Percentiles rank a stretch among this genome's conserved stretches.
Evolutionary conservation across 768 basidiomycete genomes (phyloP).

Genomic region (Phylloporus sp.): DNA sequence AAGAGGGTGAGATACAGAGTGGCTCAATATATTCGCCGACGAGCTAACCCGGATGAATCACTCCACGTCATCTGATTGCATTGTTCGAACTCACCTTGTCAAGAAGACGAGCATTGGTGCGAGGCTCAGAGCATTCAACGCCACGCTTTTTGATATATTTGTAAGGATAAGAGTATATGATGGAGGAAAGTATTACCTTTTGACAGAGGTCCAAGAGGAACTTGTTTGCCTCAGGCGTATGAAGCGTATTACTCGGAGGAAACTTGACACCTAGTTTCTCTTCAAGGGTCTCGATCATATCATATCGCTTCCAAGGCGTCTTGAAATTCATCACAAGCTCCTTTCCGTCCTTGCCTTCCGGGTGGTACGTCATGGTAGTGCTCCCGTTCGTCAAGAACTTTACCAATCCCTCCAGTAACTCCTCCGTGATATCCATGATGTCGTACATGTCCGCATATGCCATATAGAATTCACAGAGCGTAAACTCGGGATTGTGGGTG

Average conservation of each 20-base stretch:
- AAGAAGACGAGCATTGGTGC: constrained; percentile 89
- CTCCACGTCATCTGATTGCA: background rate
- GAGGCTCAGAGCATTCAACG: constrained; percentile 93
- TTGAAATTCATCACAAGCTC: constrained; percentile 80
- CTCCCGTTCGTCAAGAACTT: constrained; percentile 77
- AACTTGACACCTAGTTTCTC: constrained; percentile 90
- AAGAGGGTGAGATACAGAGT: constrained; percentile 92
- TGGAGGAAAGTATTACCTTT: constrained; percentile 51
- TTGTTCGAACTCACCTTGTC: constrained; percentile 65
- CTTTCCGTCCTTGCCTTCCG: constrained; percentile 86
- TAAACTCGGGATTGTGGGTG: constrained; percentile 99
- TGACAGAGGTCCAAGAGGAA: constrained; percentile 80
- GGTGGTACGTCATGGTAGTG: constrained; percentile 82
- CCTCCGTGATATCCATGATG: constrained; percentile 95
- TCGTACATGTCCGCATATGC: constrained; percentile 99
- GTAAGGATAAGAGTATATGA: background rate
- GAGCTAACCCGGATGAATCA: constrained; percentile 47
- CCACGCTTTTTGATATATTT: constrained; percentile 58
- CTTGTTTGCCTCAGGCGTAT: constrained; percentile 82
- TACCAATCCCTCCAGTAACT: constrained; percentile 86
- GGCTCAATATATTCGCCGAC: constrained; percentile 98
- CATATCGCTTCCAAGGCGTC: constrained; percentile 96
- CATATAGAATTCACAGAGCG: constrained; percentile 99
- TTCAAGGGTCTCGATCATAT: constrained; percentile 97
- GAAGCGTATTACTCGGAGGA: constrained; percentile 87